phyloP scores from a whole-genome alignment of 345 rosid species.

The Durio zibethinus region DNA sequence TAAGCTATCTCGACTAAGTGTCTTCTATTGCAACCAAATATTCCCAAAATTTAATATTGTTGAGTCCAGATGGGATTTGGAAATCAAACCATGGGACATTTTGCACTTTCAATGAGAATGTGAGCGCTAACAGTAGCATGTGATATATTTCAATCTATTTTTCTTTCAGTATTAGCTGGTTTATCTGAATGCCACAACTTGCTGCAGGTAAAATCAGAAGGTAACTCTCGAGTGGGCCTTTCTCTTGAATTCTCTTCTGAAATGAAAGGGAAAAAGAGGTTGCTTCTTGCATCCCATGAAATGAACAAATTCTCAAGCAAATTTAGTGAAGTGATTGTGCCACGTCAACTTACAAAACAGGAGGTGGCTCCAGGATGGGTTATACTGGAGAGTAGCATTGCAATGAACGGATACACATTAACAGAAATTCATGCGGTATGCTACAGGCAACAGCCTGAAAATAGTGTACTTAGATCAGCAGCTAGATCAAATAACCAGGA shows the following conservation, averaged over 20 bases:
- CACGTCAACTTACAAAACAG: conserved; percentile 26
- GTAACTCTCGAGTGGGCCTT: conserved; percentile 51
- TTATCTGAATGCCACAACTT: conserved; percentile 1
- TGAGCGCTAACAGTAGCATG: not conserved
- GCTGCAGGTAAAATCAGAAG: conserved; percentile 68
- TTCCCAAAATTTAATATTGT: not conserved
- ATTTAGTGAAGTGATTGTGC: conserved; percentile 36
- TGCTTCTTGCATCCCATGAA: conserved; percentile 47
- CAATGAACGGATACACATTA: conserved; percentile 47
- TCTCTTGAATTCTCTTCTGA: conserved; percentile 52
- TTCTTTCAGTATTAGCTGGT: not conserved
- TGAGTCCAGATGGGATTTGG: not conserved
- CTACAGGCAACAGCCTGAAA: conserved; percentile 39
- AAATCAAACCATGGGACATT: not conserved
- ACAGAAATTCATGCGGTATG: conserved; percentile 58
- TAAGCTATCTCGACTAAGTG: conserved; percentile 34
- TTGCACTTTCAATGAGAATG: not conserved
- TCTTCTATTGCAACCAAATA: not conserved
- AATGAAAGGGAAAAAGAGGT: conserved; percentile 26
- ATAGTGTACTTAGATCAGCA: conserved; percentile 13
- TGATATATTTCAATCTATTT: not conserved
- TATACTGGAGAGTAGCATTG: conserved; percentile 40
- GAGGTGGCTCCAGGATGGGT: conserved; percentile 45
- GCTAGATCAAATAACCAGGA: conserved; percentile 15
- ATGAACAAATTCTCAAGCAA: conserved; percentile 21